Percentiles rank a stretch among this genome's conserved stretches.
Evolutionary conservation across 768 basidiomycete genomes (phyloP).

Genomic region (Daedalea quercina): DNA sequence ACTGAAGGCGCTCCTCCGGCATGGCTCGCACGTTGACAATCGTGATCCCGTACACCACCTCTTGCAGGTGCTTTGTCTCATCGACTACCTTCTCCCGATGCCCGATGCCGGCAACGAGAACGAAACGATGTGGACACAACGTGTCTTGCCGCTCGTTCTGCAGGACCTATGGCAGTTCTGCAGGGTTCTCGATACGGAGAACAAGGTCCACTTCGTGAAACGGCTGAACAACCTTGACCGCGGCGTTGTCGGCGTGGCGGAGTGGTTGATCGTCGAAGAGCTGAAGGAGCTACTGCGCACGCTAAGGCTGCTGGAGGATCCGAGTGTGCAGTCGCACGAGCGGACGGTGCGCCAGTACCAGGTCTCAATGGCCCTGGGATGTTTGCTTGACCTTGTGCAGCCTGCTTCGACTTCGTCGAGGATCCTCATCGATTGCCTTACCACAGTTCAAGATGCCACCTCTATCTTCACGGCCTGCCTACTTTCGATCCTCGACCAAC

Average conservation of each 20-base stretch:
- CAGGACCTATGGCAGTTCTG: conserved; percentile 51
- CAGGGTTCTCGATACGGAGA: conserved; percentile 48
- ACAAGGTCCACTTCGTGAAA: conserved; percentile 44
- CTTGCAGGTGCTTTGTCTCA: conserved; percentile 46
- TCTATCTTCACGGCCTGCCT: conserved; percentile 35
- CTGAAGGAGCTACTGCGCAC: conserved; percentile 41
- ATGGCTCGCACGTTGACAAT: conserved; percentile 30
- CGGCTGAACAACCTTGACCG: conserved; percentile 52
- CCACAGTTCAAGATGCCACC: conserved; percentile 37
- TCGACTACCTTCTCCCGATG: conserved; percentile 51
- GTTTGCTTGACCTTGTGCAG: conserved; percentile 40
- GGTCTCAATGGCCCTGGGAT: conserved; percentile 40
- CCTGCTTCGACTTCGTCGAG: conserved; percentile 30
- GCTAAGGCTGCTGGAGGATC: conserved; percentile 30
- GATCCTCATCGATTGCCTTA: conserved; percentile 40
- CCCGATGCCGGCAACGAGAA: conserved; percentile 24
- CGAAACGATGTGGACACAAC: conserved; percentile 40
- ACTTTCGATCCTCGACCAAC: conserved; percentile 38
- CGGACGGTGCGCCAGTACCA: conserved; percentile 39
- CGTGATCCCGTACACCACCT: conserved; percentile 55
- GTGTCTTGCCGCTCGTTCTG: conserved; percentile 52
- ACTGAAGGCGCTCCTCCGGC: conserved; percentile 49
- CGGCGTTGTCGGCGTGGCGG: conserved; percentile 49
- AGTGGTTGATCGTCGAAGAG: conserved; percentile 67
- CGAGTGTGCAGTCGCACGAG: conserved; percentile 25